phyloP scores from a whole-genome alignment of 805 yeast species.

The Grigorovia jiainica region DNA sequence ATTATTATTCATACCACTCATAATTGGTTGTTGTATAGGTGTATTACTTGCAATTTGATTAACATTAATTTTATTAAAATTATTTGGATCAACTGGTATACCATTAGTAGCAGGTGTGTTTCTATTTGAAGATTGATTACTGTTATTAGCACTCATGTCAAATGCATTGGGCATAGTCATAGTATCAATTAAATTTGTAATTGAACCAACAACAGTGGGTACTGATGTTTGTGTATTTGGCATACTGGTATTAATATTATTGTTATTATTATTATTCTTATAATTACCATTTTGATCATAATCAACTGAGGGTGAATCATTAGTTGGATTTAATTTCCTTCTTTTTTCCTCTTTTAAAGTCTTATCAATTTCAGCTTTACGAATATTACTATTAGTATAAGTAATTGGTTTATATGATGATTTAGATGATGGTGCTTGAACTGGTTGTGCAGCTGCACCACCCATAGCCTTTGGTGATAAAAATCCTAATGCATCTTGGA shows the following conservation, averaged over 20 bases:
- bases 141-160: neutral
- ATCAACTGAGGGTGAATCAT: neutral
- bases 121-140: neutral
- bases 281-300: neutral
- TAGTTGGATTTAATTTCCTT: constrained; percentile 12
- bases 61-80: neutral
- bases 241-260: constrained; percentile 1
- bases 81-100: neutral
- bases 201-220: neutral
- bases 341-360: constrained; percentile 15
- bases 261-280: neutral
- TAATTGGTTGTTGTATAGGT: too few relatives aligned
- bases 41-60: too few relatives aligned
- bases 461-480: constrained; percentile 13
- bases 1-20: constrained; percentile 1
- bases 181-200: constrained; percentile 3
- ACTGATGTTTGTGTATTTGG: constrained; percentile 1
- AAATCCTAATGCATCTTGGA: constrained; percentile 30
- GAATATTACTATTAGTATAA: constrained; percentile 24
- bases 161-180: constrained; percentile 4
- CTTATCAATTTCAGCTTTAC: constrained; percentile 15
- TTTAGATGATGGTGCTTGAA: constrained; percentile 25
- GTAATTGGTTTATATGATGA: constrained; percentile 28
- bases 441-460: constrained; percentile 5
- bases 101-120: neutral